Conservation (phyloP, 2,329 filamentous ascomycete species). For the Dactylellina cionopaga region DNA sequence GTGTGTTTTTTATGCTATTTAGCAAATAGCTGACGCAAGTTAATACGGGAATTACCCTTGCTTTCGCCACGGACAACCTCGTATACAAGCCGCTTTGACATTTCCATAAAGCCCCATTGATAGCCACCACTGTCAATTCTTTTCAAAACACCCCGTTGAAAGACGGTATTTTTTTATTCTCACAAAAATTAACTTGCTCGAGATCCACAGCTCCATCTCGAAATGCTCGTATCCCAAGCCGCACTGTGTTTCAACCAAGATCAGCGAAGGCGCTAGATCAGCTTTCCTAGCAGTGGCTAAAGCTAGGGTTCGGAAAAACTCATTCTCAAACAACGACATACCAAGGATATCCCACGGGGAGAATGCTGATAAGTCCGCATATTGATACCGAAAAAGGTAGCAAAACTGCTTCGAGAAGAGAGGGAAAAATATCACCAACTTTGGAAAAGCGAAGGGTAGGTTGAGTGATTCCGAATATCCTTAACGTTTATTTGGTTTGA, state of each 20-base stretch:
- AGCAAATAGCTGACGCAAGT: no score
- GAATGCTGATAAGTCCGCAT: slow-evolving; percentile 45
- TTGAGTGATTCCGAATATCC: slow-evolving; percentile 32
- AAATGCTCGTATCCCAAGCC: slow-evolving; percentile 42
- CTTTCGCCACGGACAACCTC: slow-evolving; percentile 21
- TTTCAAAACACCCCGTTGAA: neutral
- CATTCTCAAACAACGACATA: slow-evolving; percentile 43
- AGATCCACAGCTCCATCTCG: slow-evolving; percentile 21
- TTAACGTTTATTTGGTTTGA: slow-evolving; percentile 17
- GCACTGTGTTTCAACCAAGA: slow-evolving; percentile 39
- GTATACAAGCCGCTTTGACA: slow-evolving; percentile 42
- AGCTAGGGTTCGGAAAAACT: slow-evolving; percentile 52
- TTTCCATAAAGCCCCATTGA: neutral
- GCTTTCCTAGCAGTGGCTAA: slow-evolving; percentile 29
- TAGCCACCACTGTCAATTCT: neutral
- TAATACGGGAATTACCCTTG: slow-evolving; percentile 49
- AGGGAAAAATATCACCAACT: slow-evolving; percentile 27
- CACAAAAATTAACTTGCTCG: slow-evolving; percentile 14
- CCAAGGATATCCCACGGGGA: slow-evolving; percentile 46
- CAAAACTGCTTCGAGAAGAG: no score
- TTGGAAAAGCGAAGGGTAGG: neutral
- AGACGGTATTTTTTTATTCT: neutral
- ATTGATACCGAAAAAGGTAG: slow-evolving; percentile 11
- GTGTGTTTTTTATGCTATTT: no score
- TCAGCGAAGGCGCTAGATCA: slow-evolving; percentile 38